Percentiles rank a stretch among this genome's conserved stretches.
phyloP scores from a whole-genome alignment of 257 asterid genomes.

The Fraxinus anomala region DNA sequence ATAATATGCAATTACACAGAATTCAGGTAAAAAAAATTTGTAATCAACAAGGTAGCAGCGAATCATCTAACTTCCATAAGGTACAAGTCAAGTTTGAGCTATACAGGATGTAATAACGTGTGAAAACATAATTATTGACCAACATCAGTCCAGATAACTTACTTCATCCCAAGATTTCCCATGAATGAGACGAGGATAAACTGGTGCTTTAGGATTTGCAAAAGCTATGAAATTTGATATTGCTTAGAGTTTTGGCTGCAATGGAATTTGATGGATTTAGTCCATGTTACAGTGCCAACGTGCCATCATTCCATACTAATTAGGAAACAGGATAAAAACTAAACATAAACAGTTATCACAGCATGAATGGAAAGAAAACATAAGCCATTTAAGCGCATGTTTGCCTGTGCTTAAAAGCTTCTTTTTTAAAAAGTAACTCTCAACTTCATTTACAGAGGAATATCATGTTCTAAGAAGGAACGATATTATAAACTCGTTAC shows the following conservation, averaged over 20 bases:
- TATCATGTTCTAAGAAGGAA: too few relatives aligned
- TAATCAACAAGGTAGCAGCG: too few relatives aligned
- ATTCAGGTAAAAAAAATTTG: too few relatives aligned
- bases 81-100: not conserved
- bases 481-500: too few relatives aligned
- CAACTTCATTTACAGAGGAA: too few relatives aligned
- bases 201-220: conserved; percentile 69
- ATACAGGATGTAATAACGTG: too few relatives aligned
- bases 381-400: too few relatives aligned
- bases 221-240: conserved; percentile 55
- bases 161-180: conserved; percentile 65
- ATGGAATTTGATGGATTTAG: not conserved
- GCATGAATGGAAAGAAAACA: not conserved
- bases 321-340: not conserved
- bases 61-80: too few relatives aligned
- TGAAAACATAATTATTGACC: too few relatives aligned
- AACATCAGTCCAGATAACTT: conserved; percentile 27
- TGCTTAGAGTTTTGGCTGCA: conserved; percentile 63
- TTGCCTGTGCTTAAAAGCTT: too few relatives aligned
- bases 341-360: not conserved
- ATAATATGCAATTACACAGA: too few relatives aligned
- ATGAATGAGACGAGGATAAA: conserved; percentile 59
- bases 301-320: not conserved
- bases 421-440: too few relatives aligned
- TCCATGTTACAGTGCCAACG: not conserved